Conservation (phyloP, 2,329 filamentous ascomycete species). For the Ceratocystis variospora region DNA sequence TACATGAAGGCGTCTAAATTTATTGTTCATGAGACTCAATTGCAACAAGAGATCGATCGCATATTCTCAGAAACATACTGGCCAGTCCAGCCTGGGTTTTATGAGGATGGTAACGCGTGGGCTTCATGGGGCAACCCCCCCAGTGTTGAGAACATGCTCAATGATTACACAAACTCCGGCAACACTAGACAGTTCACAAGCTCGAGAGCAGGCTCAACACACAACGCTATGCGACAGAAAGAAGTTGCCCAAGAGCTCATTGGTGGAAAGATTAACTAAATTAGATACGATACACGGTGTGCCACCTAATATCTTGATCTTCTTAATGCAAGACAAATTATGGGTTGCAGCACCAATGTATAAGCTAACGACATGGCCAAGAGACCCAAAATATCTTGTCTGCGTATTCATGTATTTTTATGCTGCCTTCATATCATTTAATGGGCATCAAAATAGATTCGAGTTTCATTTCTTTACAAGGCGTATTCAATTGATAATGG, state of each 20-base stretch:
- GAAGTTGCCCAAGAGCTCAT: conserved; percentile 45
- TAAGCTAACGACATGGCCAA: not conserved
- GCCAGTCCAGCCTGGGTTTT: conserved; percentile 25
- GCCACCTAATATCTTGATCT: conserved; percentile 6
- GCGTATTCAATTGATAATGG: not conserved
- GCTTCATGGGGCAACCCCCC: conserved; percentile 34
- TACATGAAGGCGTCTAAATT: conserved; percentile 83
- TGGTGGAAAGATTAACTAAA: conserved; percentile 39
- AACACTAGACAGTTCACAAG: conserved; percentile 6
- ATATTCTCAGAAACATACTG: conserved; percentile 57
- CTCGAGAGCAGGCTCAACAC: conserved; percentile 9
- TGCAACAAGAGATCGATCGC: conserved; percentile 57
- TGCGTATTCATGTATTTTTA: conserved; percentile 14
- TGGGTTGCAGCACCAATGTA: not conserved
- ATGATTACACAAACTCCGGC: conserved; percentile 21
- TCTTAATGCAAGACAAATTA: not conserved
- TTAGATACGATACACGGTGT: conserved; percentile 18
- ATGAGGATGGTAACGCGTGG: conserved; percentile 38
- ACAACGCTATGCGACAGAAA: conserved; percentile 39
- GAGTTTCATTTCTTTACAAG: not conserved
- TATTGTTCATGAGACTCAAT: conserved; percentile 67
- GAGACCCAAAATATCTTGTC: not conserved
- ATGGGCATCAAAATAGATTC: not conserved
- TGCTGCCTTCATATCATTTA: not conserved
- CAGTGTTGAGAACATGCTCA: conserved; percentile 34